Evolutionary conservation across 306 rosid genomes (phyloP).

Genomic region (Corylus heterophylla): DNA sequence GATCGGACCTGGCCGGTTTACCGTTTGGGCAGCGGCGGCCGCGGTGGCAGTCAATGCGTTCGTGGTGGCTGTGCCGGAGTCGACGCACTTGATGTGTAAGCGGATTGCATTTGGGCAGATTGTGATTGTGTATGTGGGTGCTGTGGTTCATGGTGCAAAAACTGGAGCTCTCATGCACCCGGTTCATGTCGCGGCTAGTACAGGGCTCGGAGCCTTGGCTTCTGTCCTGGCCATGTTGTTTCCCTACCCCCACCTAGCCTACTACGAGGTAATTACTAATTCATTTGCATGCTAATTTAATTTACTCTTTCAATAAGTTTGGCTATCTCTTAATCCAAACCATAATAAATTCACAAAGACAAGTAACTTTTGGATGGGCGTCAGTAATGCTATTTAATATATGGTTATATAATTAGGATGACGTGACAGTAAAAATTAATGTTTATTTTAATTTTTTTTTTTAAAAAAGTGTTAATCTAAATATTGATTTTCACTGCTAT

Average conservation of each 20-base stretch:
- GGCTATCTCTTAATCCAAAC: too few species aligned
- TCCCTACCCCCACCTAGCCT: slow-evolving; percentile 65
- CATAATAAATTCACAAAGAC: too few species aligned
- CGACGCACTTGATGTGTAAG: slow-evolving; percentile 58
- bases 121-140: slow-evolving; percentile 68
- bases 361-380: too few species aligned
- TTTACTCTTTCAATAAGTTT: not conserved
- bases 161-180: slow-evolving; percentile 41
- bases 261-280: slow-evolving; percentile 39
- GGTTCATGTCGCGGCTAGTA: slow-evolving; percentile 53
- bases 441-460: too few species aligned
- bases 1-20: slow-evolving; percentile 48
- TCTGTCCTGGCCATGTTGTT: slow-evolving; percentile 56
- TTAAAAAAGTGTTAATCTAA: too few species aligned
- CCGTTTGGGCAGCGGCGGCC: slow-evolving; percentile 22
- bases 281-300: not conserved
- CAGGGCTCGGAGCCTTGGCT: slow-evolving; percentile 76
- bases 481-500: too few species aligned
- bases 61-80: slow-evolving; percentile 61
- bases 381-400: too few species aligned
- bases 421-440: too few species aligned
- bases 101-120: slow-evolving; percentile 70
- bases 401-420: too few species aligned
- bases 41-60: slow-evolving; percentile 43
- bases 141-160: slow-evolving; percentile 45